Evolutionary conservation across 345 rosid genomes (phyloP).

Genomic region (Draba incana): DNA sequence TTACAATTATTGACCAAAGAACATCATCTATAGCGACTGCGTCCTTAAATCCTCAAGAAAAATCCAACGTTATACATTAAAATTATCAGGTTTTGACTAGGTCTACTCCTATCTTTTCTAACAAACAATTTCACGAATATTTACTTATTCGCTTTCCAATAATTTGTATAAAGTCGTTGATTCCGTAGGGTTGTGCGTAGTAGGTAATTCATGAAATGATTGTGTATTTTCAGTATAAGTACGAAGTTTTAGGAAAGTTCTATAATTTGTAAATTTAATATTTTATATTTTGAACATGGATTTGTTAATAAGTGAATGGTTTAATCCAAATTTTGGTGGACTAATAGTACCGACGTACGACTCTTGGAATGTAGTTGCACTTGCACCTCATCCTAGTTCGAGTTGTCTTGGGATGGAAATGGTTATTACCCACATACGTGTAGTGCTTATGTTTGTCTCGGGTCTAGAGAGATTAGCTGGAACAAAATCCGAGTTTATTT

Average conservation of each 20-base stretch:
- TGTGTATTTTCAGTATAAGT: background rate
- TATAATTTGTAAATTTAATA: background rate
- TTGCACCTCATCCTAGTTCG: too few species aligned
- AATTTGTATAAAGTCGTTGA: slow-evolving; percentile 19
- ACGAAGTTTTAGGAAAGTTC: background rate
- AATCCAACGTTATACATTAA: slow-evolving; percentile 24
- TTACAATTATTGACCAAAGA: slow-evolving; percentile 37
- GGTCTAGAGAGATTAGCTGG: too few species aligned
- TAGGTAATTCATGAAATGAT: background rate
- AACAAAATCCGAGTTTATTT: too few species aligned
- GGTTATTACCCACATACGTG: too few species aligned
- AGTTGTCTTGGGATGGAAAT: too few species aligned
- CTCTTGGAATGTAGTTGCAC: too few species aligned
- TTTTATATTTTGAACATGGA: background rate
- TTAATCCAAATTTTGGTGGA: too few species aligned
- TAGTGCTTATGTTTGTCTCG: too few species aligned
- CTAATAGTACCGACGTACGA: too few species aligned
- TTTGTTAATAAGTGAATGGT: too few species aligned
- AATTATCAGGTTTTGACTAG: slow-evolving; percentile 33
- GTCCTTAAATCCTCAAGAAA: slow-evolving; percentile 33
- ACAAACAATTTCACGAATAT: slow-evolving; percentile 2
- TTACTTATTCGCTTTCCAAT: slow-evolving; percentile 18
- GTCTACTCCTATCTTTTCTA: slow-evolving; percentile 32
- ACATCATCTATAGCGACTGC: slow-evolving; percentile 33
- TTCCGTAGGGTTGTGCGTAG: slow-evolving; percentile 25